phyloP scores from a whole-genome alignment of 495 filamentous ascomycete genomes.

The Xylaria palmicola region DNA sequence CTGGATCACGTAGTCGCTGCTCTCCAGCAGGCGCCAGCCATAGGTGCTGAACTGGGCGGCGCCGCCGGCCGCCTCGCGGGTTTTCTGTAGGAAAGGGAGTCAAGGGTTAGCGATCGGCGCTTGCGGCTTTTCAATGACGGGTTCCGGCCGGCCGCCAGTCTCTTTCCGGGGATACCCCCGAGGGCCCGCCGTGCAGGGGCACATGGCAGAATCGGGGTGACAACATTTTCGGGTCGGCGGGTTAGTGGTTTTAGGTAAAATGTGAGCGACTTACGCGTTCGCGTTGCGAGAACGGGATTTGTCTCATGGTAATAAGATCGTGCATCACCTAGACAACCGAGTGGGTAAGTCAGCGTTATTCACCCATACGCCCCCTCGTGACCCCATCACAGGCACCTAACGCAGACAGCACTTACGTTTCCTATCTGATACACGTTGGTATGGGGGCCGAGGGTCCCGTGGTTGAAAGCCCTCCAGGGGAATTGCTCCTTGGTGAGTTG shows the following conservation, averaged over 20 bases:
- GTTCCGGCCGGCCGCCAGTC: too few relatives aligned
- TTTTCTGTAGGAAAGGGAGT: neutral
- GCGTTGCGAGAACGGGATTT: neutral
- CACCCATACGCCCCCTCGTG: neutral
- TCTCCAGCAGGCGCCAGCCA: neutral
- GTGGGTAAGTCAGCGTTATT: neutral
- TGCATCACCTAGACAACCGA: slow-evolving; percentile 8
- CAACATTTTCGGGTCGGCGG: too few relatives aligned
- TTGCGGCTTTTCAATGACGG: too few relatives aligned
- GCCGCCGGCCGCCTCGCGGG: neutral
- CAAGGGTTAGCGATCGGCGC: neutral
- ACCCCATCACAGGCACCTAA: too few relatives aligned
- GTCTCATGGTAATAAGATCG: neutral
- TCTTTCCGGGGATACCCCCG: too few relatives aligned
- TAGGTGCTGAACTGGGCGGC: neutral
- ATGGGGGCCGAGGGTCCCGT: neutral
- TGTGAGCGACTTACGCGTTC: neutral
- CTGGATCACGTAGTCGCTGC: neutral
- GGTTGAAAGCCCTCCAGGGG: too few relatives aligned
- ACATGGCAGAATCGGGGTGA: too few relatives aligned
- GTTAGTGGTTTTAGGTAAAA: neutral
- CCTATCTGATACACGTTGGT: slow-evolving; percentile 15
- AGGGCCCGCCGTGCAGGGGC: too few relatives aligned
- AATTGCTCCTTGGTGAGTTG: slow-evolving; percentile 5
- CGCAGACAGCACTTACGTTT: neutral